Evolutionary conservation across 2,329 filamentous ascomycete genomes (phyloP), one percentile per base, ranked within the genome.

Genomic region (Trichophyton benhamiae): DNA sequence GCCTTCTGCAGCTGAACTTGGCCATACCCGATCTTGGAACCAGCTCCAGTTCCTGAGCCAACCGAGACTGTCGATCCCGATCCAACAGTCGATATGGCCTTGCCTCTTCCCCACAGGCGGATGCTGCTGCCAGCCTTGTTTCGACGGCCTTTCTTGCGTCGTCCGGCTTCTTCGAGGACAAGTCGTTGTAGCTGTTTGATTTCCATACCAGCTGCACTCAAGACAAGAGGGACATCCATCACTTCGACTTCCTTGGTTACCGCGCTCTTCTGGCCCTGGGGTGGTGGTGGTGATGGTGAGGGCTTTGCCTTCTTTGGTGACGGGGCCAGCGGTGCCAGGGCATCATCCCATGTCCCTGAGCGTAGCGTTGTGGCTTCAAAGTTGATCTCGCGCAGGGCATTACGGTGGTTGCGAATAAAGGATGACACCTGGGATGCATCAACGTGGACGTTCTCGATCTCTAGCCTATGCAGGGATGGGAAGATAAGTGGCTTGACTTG

Each of bases 281-380:
- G 0, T 67, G 44, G 17, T 67, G 44, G 17, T 30, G 27, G 27
- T 30, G 27, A 5, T 2, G 27, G 33, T 25, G 55, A 58, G 1
- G 27, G 6, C 33, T 72, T 67, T 48, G 74, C 69, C 48, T 74
- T 73, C 27, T 73, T 55, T 25, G 68, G 67, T 44, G 72, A 72
- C 27, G 63, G 63, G 13, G 82, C 83, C 61, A 95, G 76, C 1
- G 88, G 87, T 44, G 84, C 83, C n/a, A 95, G 80, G 0, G 89
- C 89, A 33, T 91, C 86, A 62, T 94, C 87, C 89, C 89, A 95
- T 62, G 79, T 86, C 30, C 87, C 89, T 63, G 82, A 80, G 58
- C 84, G 80, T 49, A 95, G 80, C 33, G 82, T 78, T 17, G 91
- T 85, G 64, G 88, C 85, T 70, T 91, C 85, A 72, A 95, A 90